phyloP scores from a whole-genome alignment of 306 rosid species.

The Cucumis cinereus region DNA sequence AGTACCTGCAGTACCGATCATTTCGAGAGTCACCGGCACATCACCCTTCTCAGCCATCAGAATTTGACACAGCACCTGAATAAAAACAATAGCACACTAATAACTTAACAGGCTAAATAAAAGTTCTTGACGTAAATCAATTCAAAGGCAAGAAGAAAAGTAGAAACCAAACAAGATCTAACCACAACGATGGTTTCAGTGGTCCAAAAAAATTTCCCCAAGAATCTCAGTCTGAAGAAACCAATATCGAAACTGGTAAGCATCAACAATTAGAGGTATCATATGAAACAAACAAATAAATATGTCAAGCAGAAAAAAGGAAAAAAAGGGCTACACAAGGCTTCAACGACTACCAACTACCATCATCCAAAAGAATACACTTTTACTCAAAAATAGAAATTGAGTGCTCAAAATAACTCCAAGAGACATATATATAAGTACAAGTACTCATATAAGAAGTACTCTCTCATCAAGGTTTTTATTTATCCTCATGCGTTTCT shows the following conservation, averaged over 20 bases:
- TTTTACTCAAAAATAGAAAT: background rate
- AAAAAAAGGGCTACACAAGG: background rate
- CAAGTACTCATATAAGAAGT: background rate
- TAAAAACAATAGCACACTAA: background rate
- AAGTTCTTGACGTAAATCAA: background rate
- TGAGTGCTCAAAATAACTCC: background rate
- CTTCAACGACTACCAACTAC: background rate
- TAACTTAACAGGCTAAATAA: background rate
- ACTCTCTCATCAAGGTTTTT: background rate
- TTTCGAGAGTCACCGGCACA: constrained; percentile 16
- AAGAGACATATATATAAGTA: background rate
- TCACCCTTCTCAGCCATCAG: constrained; percentile 44
- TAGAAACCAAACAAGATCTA: background rate
- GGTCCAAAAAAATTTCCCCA: background rate
- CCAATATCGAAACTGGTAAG: background rate
- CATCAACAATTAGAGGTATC: background rate
- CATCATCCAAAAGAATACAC: background rate
- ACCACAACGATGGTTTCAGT: background rate
- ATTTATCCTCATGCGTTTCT: background rate
- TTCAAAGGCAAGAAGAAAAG: background rate
- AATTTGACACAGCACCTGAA: constrained; percentile 31
- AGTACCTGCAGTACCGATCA: constrained; percentile 14
- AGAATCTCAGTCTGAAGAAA: background rate
- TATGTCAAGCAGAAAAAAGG: no score
- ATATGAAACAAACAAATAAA: background rate